Percentiles rank a stretch among this genome's conserved stretches.
These are phyloP conservation scores for Mucor piriformis DNA, from an alignment of 371 early-diverging fungal species.

Conservation along the genomic window DNA sequence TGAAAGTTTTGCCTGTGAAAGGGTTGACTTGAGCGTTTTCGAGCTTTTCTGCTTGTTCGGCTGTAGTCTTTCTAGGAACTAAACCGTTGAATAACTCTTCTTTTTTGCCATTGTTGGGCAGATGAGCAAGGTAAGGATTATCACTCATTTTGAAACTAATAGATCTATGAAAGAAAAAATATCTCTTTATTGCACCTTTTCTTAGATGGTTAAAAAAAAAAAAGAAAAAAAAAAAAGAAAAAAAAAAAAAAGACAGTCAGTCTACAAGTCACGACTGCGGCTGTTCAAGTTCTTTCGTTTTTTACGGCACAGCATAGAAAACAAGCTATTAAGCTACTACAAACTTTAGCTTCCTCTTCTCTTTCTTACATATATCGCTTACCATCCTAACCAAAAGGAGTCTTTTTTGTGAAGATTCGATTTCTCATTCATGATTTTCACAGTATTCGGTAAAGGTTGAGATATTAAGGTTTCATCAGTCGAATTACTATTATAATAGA, in stretches of 20 bases:
- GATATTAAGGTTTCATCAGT: neutral
- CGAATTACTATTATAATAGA: neutral
- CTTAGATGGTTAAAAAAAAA: too few relatives aligned
- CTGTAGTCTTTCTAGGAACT: slow-evolving; percentile 70
- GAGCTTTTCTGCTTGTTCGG: slow-evolving; percentile 66
- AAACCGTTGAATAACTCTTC: slow-evolving; percentile 48
- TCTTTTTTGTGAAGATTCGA: neutral
- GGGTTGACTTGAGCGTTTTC: slow-evolving; percentile 83
- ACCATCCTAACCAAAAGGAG: slow-evolving; percentile 8
- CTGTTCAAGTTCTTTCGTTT: neutral
- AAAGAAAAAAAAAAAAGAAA: neutral
- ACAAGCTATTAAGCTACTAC: slow-evolving; percentile 5
- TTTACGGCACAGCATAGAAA: slow-evolving; percentile 11
- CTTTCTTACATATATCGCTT: neutral
- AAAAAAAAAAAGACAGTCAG: neutral
- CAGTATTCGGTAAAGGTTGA: slow-evolving; percentile 3
- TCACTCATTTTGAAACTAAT: slow-evolving; percentile 35
- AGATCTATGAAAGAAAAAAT: neutral
- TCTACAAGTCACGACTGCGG: neutral
- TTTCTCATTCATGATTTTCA: slow-evolving; percentile 1
- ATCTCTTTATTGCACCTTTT: neutral
- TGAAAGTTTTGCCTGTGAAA: slow-evolving; percentile 79
- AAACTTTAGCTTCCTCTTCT: neutral
- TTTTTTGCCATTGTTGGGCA: slow-evolving; percentile 41
- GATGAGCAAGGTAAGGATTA: slow-evolving; percentile 69